Evolutionary conservation across 306 rosid species (phyloP), one percentile per base, ranked within the genome.

Genomic region (Lupinus albus): DNA sequence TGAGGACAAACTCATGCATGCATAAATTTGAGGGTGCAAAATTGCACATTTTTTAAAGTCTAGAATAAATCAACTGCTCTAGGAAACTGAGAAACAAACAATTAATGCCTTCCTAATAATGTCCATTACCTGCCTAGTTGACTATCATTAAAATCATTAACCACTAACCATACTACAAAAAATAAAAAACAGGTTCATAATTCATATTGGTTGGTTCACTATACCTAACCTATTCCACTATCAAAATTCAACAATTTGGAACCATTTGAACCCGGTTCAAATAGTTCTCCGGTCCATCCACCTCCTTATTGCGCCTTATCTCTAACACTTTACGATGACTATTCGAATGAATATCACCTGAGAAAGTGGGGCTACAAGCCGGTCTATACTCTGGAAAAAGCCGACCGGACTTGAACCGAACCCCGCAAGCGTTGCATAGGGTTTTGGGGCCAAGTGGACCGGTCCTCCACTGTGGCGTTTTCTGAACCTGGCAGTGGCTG

Each of bases 401-500:
- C 78, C 98, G 88, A 11, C 96, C 93, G 17, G 95, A 92, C 75
- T 92, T 92, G 75, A 32, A 87, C 64, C 96, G 91, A 30, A 92
- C 98, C 6, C 98, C 98, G 2, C 98, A 92, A 4, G 98, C 96
- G 52, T 92, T 92, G 36, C 98, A 92, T 1, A 92, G 78, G 0
- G 98, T 89, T 78, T 92, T 92, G 4, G 95, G 72, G 1, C 98
- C 98, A 8, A 72, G 66, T 0, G 98, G 98, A 21, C 98, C 98
- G 80, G 98, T 68, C 66, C 98, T 77, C 98, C 98, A 92, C 74
- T 92, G 96, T 10, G 98, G 98, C 14, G 96, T 92, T 80, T 86
- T 87, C 72, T 89, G 95, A 15, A 87, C 95, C 20, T 76, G 88
- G 66, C 98, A 92, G 66, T 89, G 98, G 67, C 81, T 81, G 42